Conservation (phyloP, 352 stramenopile species). For the Ophiocytium majus region DNA sequence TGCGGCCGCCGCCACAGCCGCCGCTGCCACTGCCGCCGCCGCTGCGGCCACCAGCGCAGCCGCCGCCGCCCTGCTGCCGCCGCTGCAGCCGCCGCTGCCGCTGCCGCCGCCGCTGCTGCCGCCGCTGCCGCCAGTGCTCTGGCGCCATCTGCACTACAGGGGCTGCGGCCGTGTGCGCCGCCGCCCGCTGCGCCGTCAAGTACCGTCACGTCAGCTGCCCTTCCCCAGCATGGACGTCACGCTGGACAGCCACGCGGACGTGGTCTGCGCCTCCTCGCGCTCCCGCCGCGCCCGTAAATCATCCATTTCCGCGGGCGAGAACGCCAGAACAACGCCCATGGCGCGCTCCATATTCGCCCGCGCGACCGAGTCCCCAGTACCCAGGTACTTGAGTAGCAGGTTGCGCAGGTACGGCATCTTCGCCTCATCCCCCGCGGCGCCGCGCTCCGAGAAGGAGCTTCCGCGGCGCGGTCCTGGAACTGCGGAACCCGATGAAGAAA, state of each 20-base stretch:
- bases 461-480: background rate
- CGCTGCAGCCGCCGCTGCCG: too few species aligned
- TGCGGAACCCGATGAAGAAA: too few species aligned
- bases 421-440: slow-evolving; percentile 31
- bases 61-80: too few species aligned
- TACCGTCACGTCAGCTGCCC: background rate
- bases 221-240: background rate
- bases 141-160: too few species aligned
- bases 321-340: slow-evolving; percentile 57
- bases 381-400: slow-evolving; percentile 60
- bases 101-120: too few species aligned
- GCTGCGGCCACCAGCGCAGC: too few species aligned
- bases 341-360: slow-evolving; percentile 59
- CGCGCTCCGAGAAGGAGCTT: background rate
- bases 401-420: slow-evolving; percentile 59
- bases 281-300: background rate
- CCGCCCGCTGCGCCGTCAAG: too few species aligned
- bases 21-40: too few species aligned
- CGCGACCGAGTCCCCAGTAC: slow-evolving; percentile 46
- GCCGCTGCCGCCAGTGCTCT: too few species aligned
- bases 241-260: background rate
- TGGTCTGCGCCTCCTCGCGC: background rate
- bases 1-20: too few species aligned
- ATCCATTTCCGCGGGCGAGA: slow-evolving; percentile 9
- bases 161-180: too few species aligned